Conservation (phyloP, 805 yeast genomes). For the Candida khao-thaluensis region DNA sequence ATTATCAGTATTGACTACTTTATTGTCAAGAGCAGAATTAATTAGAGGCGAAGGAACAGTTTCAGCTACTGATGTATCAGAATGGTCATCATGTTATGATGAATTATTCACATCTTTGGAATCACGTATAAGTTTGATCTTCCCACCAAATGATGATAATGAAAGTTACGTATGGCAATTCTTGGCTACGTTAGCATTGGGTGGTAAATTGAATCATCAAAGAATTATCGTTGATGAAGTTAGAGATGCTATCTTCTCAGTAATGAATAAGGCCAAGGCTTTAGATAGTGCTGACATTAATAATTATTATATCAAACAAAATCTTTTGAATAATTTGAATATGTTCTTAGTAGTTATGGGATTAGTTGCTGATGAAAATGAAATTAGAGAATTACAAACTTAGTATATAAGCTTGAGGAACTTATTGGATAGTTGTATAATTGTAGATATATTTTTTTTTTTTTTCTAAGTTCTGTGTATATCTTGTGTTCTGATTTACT, state of each 20-base stretch:
- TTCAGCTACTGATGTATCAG: constrained; percentile 54
- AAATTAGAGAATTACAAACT: constrained; percentile 66
- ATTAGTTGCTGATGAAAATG: constrained; percentile 84
- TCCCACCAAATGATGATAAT: constrained; percentile 65
- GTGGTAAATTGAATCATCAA: constrained; percentile 89
- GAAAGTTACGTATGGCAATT: constrained; percentile 89
- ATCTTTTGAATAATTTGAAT: constrained; percentile 76
- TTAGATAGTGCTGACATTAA: constrained; percentile 49
- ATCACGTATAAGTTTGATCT: constrained; percentile 70
- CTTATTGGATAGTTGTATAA: constrained; percentile 5
- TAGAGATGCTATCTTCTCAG: constrained; percentile 88
- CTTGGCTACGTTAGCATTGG: constrained; percentile 87
- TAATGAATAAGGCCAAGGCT: constrained; percentile 74
- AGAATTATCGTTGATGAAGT: constrained; percentile 92
- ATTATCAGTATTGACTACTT: constrained; percentile 80
- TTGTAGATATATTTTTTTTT: background rate
- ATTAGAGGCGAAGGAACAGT: constrained; percentile 77
- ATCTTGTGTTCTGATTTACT: background rate
- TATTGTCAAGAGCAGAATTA: constrained; percentile 87
- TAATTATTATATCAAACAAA: constrained; percentile 48
- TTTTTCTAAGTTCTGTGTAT: background rate
- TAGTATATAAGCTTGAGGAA: constrained; percentile 7
- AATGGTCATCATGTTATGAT: constrained; percentile 82
- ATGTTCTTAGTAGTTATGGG: constrained; percentile 96
- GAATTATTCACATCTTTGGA: constrained; percentile 76